A percentile compares a stretch with the other conserved stretches of the same genome.
Conservation (phyloP, 2,329 filamentous ascomycete genomes). For the Pseudogymnoascus sp. region DNA sequence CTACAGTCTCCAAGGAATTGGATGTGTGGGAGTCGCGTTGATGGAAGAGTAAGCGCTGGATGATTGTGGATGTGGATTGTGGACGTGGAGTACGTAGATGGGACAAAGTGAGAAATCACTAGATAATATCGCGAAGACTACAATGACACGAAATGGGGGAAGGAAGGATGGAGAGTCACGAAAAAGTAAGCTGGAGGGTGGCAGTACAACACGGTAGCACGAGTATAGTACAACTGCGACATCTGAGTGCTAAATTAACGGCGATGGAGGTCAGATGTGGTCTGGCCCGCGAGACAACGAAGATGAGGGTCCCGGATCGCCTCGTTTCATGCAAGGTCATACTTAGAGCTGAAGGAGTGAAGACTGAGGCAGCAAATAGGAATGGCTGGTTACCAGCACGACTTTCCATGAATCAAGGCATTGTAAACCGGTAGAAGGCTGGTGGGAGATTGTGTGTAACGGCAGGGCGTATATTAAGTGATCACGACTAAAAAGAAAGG, state of each 20-base stretch:
- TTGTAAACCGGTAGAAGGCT: neutral
- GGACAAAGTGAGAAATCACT: neutral
- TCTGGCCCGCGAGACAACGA: neutral
- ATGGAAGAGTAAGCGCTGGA: neutral
- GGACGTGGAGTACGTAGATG: neutral
- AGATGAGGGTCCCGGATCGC: neutral
- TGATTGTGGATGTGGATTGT: neutral
- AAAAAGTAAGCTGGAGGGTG: neutral
- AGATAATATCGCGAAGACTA: neutral
- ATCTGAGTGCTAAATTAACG: conserved; percentile 1
- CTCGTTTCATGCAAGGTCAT: neutral
- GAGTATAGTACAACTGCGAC: neutral
- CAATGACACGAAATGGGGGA: neutral
- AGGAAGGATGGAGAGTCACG: neutral
- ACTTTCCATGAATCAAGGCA: neutral
- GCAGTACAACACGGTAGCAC: neutral
- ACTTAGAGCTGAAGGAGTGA: neutral
- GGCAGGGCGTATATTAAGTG: neutral
- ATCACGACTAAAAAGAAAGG: neutral
- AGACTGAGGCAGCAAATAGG: neutral
- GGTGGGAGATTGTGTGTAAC: neutral
- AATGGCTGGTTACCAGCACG: neutral
- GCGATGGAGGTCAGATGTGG: neutral
- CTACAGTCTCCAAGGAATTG: neutral
- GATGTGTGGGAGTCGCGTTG: neutral